phyloP scores from a whole-genome alignment of 2,329 filamentous ascomycete species.

The Coniochaeta ligniaria region DNA sequence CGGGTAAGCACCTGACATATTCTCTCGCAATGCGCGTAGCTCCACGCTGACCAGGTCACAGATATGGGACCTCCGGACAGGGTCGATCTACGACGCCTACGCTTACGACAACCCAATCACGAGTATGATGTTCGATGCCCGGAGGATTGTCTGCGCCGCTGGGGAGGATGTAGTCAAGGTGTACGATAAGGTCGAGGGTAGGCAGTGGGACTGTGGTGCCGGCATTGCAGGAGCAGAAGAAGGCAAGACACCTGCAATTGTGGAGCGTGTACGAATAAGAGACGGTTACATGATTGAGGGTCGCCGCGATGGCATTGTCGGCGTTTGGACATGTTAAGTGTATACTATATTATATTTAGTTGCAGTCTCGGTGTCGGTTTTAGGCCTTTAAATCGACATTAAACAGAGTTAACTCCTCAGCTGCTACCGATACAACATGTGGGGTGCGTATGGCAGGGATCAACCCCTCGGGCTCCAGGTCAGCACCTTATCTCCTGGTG shows the following conservation, averaged over 20 bases:
- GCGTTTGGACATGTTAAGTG: slow-evolving; percentile 72
- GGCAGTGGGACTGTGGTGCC: slow-evolving; percentile 94
- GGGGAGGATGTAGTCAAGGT: slow-evolving; percentile 94
- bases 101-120: slow-evolving; percentile 90
- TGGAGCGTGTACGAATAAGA: slow-evolving; percentile 83
- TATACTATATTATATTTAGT: not conserved
- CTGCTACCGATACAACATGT: not conserved
- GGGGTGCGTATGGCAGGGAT: too few relatives aligned
- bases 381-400: not conserved
- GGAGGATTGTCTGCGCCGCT: slow-evolving; percentile 82
- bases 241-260: slow-evolving; percentile 56
- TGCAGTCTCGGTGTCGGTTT: not conserved
- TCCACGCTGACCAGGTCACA: slow-evolving; percentile 27
- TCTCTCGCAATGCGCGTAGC: not conserved
- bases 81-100: slow-evolving; percentile 91
- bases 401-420: not conserved
- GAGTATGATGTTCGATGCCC: slow-evolving; percentile 93
- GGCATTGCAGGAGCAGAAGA: slow-evolving; percentile 65
- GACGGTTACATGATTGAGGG: slow-evolving; percentile 94
- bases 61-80: slow-evolving; percentile 98
- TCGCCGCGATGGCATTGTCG: slow-evolving; percentile 77
- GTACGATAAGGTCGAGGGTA: slow-evolving; percentile 93
- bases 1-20: slow-evolving; percentile 55
- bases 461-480: not conserved
- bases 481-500: not conserved